Evolutionary conservation across 2,329 filamentous ascomycete species (phyloP).

Genomic region (Tolypocladium tropicale): DNA sequence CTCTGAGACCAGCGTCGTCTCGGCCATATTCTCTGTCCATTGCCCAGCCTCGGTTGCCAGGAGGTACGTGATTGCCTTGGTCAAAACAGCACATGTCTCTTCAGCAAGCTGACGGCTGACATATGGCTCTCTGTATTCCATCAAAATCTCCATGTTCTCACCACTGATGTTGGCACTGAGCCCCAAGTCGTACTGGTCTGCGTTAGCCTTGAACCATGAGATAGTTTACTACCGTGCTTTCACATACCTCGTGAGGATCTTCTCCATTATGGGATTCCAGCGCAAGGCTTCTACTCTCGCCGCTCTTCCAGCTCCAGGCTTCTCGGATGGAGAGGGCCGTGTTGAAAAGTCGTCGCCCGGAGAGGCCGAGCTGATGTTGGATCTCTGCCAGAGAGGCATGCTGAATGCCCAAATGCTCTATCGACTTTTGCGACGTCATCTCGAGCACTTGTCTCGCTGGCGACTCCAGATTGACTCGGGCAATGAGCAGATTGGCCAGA

Average conservation of each 20-base stretch:
- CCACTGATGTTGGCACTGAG: constrained; percentile 2
- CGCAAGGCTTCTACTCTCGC: background rate
- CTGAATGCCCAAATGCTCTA: constrained; percentile 35
- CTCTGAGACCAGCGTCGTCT: background rate
- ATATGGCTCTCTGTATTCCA: constrained; percentile 5
- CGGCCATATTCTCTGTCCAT: background rate
- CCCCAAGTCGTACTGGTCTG: constrained; percentile 1
- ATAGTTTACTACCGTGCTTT: background rate
- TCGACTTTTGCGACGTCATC: constrained; percentile 32
- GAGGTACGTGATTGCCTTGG: constrained; percentile 2
- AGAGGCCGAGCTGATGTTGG: constrained; percentile 21
- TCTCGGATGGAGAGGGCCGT: constrained; percentile 21
- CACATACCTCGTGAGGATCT: constrained; percentile 6
- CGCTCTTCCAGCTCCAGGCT: background rate
- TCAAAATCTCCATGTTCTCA: background rate
- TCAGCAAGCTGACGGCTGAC: background rate
- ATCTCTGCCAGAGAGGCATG: constrained; percentile 37
- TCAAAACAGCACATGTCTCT: background rate
- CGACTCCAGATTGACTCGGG: constrained; percentile 25
- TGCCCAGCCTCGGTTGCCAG: background rate
- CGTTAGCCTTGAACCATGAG: background rate
- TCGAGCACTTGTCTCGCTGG: constrained; percentile 25
- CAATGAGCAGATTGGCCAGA: constrained; percentile 46
- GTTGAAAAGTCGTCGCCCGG: constrained; percentile 17
- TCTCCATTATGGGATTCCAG: constrained; percentile 5